Evolutionary conservation across 2,329 filamentous ascomycete genomes (phyloP), one percentile per base, ranked within the genome.

Genomic region (Aphanocladium album): DNA sequence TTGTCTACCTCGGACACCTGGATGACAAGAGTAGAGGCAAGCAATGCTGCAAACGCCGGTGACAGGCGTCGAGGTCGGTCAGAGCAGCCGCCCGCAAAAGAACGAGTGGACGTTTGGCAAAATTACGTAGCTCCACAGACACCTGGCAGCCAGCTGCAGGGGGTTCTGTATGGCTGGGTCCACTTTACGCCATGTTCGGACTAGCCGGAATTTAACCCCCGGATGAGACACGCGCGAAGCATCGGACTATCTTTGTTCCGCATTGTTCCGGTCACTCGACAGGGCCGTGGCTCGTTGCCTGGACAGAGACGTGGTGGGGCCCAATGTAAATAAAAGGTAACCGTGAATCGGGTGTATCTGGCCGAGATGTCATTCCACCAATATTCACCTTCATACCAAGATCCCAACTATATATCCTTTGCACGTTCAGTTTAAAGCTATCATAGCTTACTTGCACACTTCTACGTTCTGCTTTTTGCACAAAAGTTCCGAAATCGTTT

Each of bases 251-350:
- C 52, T 43, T 54, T 47, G 39, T 63, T 66, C 66, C 65, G 60
- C 37, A 47, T 52, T 43, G 45, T 62, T 66, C 65, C 65, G 63
- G 60, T 25, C 30, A 12, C 50, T 7, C n/a, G 33, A 51, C 39
- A 62, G 59, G 58, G 47, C 30, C 50, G 55, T 30, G 19, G 11
- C 35, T 62, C 62, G 74, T 76, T 76, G 74, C 73, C 73, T 65
- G 70, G 73, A 65, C 72, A 75, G 66, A 65, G 5, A 16, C 17
- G 39, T 39, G 53, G 71, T 74, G 73, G 74, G 72, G 68, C 71
- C 33, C 60, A 70, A 74, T 72, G 76, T 79, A 79, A 79, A 79
- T 78, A 79, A 78, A 79, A 78, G 70, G 69, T 68, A 46, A 62
- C 66, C 62, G 58, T 67, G 63, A 64, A 52, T 62, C 30, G 63